These are phyloP conservation scores for Breviolum minutum DNA, from an alignment of 73 alveolate species.

Conservation along the genomic window DNA sequence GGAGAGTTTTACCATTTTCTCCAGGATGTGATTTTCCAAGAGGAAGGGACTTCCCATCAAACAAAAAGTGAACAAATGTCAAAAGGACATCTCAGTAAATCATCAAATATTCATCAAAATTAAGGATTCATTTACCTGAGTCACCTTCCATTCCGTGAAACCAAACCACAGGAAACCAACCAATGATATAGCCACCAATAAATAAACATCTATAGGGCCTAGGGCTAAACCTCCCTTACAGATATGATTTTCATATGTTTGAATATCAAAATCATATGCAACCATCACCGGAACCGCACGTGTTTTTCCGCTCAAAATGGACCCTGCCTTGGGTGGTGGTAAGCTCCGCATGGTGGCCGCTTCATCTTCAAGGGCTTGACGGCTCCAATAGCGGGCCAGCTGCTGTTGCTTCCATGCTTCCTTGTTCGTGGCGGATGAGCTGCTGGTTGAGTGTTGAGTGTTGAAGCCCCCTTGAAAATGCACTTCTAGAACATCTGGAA, in stretches of 20 bases:
- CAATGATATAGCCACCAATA: not conserved
- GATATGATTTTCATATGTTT: not conserved
- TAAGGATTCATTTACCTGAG: too few relatives aligned
- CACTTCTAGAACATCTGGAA: not conserved
- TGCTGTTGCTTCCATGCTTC: slow-evolving; percentile 92
- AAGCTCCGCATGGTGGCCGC: slow-evolving; percentile 13
- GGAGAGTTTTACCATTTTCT: too few relatives aligned
- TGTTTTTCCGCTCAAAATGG: not conserved
- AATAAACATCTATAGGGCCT: not conserved
- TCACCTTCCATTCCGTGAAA: too few relatives aligned
- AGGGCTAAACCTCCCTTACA: not conserved
- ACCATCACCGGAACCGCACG: not conserved
- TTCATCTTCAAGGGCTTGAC: slow-evolving; percentile 67
- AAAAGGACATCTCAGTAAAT: too few relatives aligned
- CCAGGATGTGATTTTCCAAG: too few relatives aligned
- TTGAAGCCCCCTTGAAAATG: not conserved
- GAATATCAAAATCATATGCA: not conserved
- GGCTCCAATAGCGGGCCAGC: slow-evolving; percentile 78
- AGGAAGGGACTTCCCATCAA: too few relatives aligned
- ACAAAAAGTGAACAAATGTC: too few relatives aligned
- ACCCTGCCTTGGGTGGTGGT: slow-evolving; percentile 29
- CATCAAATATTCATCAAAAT: too few relatives aligned
- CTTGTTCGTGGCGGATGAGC: slow-evolving; percentile 3
- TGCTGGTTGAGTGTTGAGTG: not conserved
- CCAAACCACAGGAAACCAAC: too few relatives aligned